Conservation (phyloP, 2,329 filamentous ascomycete species). For the Talaromyces amestolkiae region DNA sequence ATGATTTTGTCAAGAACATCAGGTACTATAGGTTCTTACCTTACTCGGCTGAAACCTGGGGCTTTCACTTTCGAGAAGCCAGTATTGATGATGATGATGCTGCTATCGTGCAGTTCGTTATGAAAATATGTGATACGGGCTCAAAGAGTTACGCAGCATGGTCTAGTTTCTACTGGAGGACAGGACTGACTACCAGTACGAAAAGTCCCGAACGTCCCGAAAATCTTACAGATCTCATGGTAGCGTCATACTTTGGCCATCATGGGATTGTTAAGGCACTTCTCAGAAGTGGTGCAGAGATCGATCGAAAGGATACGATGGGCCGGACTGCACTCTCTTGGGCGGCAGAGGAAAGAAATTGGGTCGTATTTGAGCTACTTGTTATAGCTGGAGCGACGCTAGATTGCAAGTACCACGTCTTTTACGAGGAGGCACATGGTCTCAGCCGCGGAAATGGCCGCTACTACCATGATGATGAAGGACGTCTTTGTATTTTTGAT, state of each 20-base stretch:
- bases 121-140: not conserved
- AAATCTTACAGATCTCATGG: not conserved
- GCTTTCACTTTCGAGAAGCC: not conserved
- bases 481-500: too few relatives aligned
- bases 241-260: not conserved
- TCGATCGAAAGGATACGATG: not conserved
- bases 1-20: too few relatives aligned
- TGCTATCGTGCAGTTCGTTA: not conserved
- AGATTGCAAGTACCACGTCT: not conserved
- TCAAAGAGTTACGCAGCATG: not conserved
- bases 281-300: not conserved
- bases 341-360: not conserved
- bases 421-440: not conserved
- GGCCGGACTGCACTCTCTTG: not conserved
- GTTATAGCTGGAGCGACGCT: not conserved
- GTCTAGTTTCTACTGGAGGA: not conserved
- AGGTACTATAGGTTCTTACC: not conserved
- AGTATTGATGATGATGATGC: not conserved
- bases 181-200: too few relatives aligned
- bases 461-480: too few relatives aligned
- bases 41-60: constrained; percentile 5
- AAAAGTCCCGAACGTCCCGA: not conserved
- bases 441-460: too few relatives aligned
- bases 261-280: not conserved
- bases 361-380: not conserved